A percentile compares a stretch with the other conserved stretches of the same genome.
phyloP scores from a whole-genome alignment of 2,329 filamentous ascomycete species.

The Colletotrichum musicola region DNA sequence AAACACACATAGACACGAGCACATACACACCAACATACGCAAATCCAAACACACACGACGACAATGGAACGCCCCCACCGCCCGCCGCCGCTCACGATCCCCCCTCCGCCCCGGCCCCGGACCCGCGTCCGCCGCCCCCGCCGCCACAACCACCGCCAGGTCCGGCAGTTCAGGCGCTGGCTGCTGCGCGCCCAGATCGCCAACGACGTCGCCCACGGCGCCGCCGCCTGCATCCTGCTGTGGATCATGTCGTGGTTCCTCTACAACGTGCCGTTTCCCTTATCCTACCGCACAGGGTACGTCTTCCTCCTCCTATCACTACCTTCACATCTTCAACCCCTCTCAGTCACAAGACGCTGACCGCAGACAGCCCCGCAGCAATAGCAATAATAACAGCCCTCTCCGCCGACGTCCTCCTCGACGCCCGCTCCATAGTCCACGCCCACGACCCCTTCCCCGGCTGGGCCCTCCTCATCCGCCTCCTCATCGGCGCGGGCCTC shows the following conservation, averaged over 20 bases:
- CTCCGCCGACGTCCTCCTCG: slow-evolving; percentile 50
- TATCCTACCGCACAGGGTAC: slow-evolving; percentile 37
- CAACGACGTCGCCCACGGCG: slow-evolving; percentile 48
- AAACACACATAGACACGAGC: background rate
- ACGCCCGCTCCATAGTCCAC: slow-evolving; percentile 50
- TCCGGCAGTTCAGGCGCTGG: slow-evolving; percentile 31
- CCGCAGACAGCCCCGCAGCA: slow-evolving; percentile 44
- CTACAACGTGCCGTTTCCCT: slow-evolving; percentile 43
- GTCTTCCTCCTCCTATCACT: background rate
- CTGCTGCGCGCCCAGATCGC: slow-evolving; percentile 44
- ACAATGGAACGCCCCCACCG: slow-evolving; percentile 47
- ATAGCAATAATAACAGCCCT: slow-evolving; percentile 49
- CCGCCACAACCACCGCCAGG: slow-evolving; percentile 22
- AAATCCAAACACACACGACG: no score
- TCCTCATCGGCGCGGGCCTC: slow-evolving; percentile 48
- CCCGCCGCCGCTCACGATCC: slow-evolving; percentile 50
- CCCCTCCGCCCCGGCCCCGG: slow-evolving; percentile 40
- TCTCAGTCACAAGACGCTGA: no score
- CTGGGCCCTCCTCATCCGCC: slow-evolving; percentile 49
- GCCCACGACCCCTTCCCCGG: slow-evolving; percentile 47
- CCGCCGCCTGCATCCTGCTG: slow-evolving; percentile 47
- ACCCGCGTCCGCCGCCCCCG: slow-evolving; percentile 26
- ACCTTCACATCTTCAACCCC: no score
- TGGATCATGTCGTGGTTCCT: slow-evolving; percentile 50
- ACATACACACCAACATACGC: no score